A percentile compares a stretch with the other conserved stretches of the same genome.
phyloP scores from a whole-genome alignment of 441 rosid genomes.

The Mallotus japonicus region DNA sequence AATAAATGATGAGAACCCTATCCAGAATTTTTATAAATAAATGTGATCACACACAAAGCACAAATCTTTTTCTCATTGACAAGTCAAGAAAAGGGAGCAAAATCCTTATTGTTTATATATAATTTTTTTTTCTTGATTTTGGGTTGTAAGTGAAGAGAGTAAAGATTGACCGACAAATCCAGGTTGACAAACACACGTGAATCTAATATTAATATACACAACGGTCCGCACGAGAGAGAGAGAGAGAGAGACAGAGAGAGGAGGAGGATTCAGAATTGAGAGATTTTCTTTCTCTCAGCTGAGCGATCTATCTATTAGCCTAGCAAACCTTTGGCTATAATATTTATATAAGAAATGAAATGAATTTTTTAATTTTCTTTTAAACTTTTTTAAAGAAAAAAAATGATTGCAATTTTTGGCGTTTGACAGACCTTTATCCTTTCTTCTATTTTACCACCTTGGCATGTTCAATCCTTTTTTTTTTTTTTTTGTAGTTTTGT shows the following conservation, averaged over 20 bases:
- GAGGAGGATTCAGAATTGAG: too few species aligned
- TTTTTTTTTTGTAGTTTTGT: too few species aligned
- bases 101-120: neutral
- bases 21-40: too few species aligned
- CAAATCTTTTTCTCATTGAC: neutral
- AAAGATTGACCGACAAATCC: constrained; percentile 62
- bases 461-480: too few species aligned
- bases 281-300: too few species aligned
- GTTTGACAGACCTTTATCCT: too few species aligned
- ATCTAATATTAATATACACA: constrained; percentile 40
- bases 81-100: neutral
- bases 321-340: neutral
- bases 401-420: too few species aligned
- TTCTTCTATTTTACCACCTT: too few species aligned
- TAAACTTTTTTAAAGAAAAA: too few species aligned
- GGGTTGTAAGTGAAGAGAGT: constrained; percentile 20
- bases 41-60: neutral
- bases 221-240: constrained; percentile 32
- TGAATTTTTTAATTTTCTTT: too few species aligned
- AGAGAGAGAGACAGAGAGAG: neutral
- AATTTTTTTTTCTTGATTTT: neutral
- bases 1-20: too few species aligned
- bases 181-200: constrained; percentile 66
- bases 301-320: neutral
- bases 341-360: too few species aligned